Percentiles rank a stretch among this genome's conserved stretches.
These are phyloP conservation scores for Porcisia hertigi DNA, from an alignment of 208 protist species.

Conservation along the genomic window DNA sequence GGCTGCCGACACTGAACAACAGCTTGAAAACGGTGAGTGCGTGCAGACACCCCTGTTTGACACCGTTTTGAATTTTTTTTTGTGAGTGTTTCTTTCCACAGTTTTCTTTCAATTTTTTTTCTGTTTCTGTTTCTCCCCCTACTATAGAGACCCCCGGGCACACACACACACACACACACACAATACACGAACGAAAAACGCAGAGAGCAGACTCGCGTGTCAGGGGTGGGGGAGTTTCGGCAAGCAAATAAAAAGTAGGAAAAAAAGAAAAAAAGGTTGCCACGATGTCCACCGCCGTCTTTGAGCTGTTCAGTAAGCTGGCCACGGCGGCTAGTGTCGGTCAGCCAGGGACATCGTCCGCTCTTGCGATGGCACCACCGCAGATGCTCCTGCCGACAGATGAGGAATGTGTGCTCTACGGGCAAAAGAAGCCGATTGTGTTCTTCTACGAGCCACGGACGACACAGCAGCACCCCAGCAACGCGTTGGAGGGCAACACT, in stretches of 20 bases:
- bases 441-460: conserved; percentile 23
- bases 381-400: conserved; percentile 19
- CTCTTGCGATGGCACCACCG: conserved; percentile 3
- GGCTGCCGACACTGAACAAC: too few relatives aligned
- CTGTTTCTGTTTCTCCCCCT: neutral
- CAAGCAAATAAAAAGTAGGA: neutral
- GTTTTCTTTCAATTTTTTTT: neutral
- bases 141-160: neutral
- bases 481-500: neutral
- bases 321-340: neutral
- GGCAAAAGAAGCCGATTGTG: conserved; percentile 20
- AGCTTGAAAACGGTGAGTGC: too few relatives aligned
- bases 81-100: neutral
- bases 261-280: neutral
- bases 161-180: neutral
- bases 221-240: neutral
- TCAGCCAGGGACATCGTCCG: neutral
- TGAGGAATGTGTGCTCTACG: conserved; percentile 15
- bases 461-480: conserved; percentile 5
- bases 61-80: neutral
- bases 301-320: conserved; percentile 23
- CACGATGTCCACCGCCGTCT: conserved; percentile 23
- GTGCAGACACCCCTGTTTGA: neutral
- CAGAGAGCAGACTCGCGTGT: neutral
- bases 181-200: neutral